Evolutionary conservation across 495 filamentous ascomycete species (phyloP), one percentile per base, ranked within the genome.

Genomic region (Hypoxylon lienhwacheense): DNA sequence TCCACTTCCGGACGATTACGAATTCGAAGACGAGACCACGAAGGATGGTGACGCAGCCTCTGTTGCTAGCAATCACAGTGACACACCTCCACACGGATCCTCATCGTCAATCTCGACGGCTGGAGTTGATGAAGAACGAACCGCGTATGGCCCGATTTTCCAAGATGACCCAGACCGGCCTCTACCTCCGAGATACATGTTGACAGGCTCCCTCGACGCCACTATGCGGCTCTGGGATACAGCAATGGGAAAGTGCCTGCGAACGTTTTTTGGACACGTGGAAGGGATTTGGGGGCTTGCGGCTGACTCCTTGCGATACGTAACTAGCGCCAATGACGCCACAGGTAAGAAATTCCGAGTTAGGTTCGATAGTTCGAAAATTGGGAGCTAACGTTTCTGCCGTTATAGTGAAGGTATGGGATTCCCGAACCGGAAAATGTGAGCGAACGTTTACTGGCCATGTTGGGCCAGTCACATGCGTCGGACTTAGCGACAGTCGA

Each of bases 221-320:
- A 96, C 90, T 5, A 89, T 99, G 53, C 86, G 93, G 8, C 78
- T 97, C 21, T 99, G 93, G 93, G 89, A 97, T 67, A 85, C 90
- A 6, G 81, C 81, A 32, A 90, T 85, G 4, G 91, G 88, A 35
- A 76, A 78, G 55, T 95, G 89, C 63, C 73, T 95, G 7, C 88
- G 88, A 43, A 97, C 90, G 3, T 92, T 96, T 72, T 99, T 97
- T 53, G 93, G 93, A 0, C 93, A 99, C 58, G 75, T 99, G 16
- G 93, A 97, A 67, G 93, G 93, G 17, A 85, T 99, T 16, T 99
- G 93, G 93, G 87, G 88, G 7, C 79, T 99, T 4, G 91, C 89
- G 1, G 95, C 89, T 1, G 95, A 99, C 66, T 90, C 88, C 0
- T 75, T 99, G 25, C 83, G 93, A 11, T 82, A 96, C 21, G 89